Evolutionary conservation across 2,329 filamentous ascomycete species (phyloP).

Genomic region (Fusarium subtropicale): DNA sequence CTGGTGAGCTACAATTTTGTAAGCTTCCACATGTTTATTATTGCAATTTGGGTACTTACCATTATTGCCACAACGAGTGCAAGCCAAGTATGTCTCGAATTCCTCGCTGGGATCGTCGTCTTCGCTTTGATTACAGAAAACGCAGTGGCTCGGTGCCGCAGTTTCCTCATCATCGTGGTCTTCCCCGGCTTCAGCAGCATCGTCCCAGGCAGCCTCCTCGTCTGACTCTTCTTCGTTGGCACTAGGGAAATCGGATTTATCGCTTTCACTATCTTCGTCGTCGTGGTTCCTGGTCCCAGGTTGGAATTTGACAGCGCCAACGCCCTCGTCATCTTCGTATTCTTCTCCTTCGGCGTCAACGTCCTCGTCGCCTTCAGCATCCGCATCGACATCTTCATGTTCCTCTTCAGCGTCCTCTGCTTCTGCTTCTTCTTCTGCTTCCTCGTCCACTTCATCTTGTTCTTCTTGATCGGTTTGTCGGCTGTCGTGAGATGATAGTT

Average conservation of each 20-base stretch:
- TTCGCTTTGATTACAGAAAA: conserved; percentile 86
- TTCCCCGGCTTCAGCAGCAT: conserved; percentile 67
- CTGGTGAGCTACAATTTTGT: conserved; percentile 78
- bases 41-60: conserved; percentile 67
- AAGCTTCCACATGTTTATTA: conserved; percentile 47
- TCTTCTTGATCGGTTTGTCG: conserved; percentile 48
- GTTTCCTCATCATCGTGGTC: conserved; percentile 64
- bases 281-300: conserved; percentile 63
- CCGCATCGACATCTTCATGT: conserved; percentile 38
- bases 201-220: conserved; percentile 61
- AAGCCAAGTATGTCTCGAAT: conserved; percentile 82
- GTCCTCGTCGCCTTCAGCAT: conserved; percentile 56
- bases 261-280: conserved; percentile 62
- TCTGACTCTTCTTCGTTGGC: conserved; percentile 65
- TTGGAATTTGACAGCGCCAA: conserved; percentile 67
- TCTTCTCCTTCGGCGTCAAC: conserved; percentile 47
- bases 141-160: conserved; percentile 61
- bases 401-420: conserved; percentile 48
- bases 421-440: conserved; percentile 55
- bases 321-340: conserved; percentile 64
- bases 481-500: conserved; percentile 43
- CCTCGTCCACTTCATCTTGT: conserved; percentile 52
- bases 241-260: conserved; percentile 60
- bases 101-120: conserved; percentile 85
- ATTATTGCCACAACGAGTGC: conserved; percentile 82